Percentiles rank a stretch among this genome's conserved stretches.
Evolutionary conservation across 192 early-diverging fungal species (phyloP).

Genomic region (Phycomyces blakesleeanus): DNA sequence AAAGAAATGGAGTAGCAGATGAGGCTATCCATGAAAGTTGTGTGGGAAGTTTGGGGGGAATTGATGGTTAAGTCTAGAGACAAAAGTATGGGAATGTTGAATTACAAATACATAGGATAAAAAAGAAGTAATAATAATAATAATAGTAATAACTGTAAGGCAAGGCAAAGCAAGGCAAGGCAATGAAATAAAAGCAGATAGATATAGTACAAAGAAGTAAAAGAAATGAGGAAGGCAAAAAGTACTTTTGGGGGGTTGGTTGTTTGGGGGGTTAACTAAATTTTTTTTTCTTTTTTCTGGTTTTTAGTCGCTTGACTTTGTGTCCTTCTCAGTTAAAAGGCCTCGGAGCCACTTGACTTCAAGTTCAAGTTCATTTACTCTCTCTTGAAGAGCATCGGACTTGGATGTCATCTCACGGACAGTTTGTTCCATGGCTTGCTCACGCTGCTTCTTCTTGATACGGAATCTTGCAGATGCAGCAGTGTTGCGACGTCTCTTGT

Average conservation of each 20-base stretch:
- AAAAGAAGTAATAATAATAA: neutral
- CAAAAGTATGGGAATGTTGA: neutral
- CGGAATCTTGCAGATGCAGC: conserved; percentile 93
- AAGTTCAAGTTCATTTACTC: conserved; percentile 80
- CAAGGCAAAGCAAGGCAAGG: neutral
- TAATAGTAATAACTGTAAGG: no score
- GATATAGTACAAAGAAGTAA: neutral
- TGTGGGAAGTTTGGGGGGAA: no score
- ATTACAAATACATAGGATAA: neutral
- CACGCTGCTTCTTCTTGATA: conserved; percentile 90
- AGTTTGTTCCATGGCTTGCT: conserved; percentile 79
- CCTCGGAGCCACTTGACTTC: conserved; percentile 89
- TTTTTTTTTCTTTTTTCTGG: no score
- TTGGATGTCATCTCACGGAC: conserved; percentile 72
- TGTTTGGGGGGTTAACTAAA: no score
- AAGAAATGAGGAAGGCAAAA: neutral
- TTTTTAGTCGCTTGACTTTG: neutral
- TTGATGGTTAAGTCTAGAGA: no score
- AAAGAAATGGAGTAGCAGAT: no score
- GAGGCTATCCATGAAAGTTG: no score
- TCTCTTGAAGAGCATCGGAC: conserved; percentile 69
- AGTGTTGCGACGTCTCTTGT: conserved; percentile 93
- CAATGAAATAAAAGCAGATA: neutral
- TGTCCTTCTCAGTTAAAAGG: conserved; percentile 75
- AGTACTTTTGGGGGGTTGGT: neutral